Base-by-base conservation (phyloP, 2,329 filamentous ascomycete species). In the Phialocephala subalpina region DNA sequence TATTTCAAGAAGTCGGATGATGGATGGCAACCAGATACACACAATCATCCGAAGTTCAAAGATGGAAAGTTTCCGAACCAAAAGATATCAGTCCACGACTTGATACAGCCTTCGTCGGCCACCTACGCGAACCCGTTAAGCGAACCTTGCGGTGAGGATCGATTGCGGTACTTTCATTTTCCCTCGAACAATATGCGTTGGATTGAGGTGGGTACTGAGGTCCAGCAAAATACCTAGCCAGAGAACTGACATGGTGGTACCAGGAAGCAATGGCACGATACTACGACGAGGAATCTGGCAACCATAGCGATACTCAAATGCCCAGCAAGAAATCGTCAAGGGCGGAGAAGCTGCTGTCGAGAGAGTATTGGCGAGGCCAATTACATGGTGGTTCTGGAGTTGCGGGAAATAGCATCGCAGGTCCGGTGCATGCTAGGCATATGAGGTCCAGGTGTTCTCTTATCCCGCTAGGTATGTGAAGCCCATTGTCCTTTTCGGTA, bases 171-270 rank as follows among this genome's bases (percentile, higher is more conserved):
- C 49, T 69, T 73, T 58, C 70, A 73, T 59, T 67, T 73, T 18
- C 68, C 69, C 20, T 60, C 70, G 12, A 73, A 73, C 45, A 70
- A 71, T 25, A 73, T 70, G 69, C 3, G 38, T 8, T 73, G 67
- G 70, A 64, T 73, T 57, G 69, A 71, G 40, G 69, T 70, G 60
- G 14, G 63, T 47, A 16, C 9, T 27, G 4, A 22, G 1, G 16
- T 22, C 14, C 11, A 12, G 11, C 8, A 49, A 25, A 18, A 33
- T 33, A 9, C 29, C 29, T 29, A 35, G 27, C 42, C n/a, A 27
- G 18, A 7, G 11, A 6, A 18, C 12, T 53, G 33, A 53, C 36
- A 38, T 20, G 35, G 27, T 55, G 2, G 2, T 20, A n/a, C 2
- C 40, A 70, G 69, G 40, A 66, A 64, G 62, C 61, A 18, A 70